phyloP scores from a whole-genome alignment of 495 filamentous ascomycete species.

The Lophiostoma macrostomum region DNA sequence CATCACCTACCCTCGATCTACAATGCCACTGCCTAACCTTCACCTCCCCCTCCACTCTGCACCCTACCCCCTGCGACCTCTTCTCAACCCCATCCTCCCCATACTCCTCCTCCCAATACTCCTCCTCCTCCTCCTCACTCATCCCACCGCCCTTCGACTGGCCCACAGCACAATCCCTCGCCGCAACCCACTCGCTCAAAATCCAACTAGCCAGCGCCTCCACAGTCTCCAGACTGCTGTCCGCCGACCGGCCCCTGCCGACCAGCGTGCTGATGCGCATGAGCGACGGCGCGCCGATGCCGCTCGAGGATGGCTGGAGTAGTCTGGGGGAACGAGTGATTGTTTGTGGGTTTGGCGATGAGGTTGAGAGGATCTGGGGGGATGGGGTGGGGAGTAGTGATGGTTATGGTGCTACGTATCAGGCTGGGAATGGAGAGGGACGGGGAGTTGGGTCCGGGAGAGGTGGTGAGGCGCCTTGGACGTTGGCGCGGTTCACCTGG shows the following conservation, averaged over 20 bases:
- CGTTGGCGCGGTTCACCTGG: no score
- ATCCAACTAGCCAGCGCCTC: constrained; percentile 2
- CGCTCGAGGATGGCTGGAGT: not conserved
- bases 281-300: not conserved
- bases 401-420: constrained; percentile 5
- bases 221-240: constrained; percentile 3
- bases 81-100: no score
- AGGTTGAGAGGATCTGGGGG: not conserved
- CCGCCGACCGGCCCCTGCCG: not conserved
- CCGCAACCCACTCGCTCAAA: not conserved
- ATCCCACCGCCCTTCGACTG: constrained; percentile 10
- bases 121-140: no score
- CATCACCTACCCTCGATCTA: no score
- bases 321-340: not conserved
- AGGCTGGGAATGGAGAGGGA: no score
- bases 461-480: no score
- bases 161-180: constrained; percentile 1
- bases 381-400: not conserved
- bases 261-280: constrained; percentile 3
- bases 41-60: not conserved
- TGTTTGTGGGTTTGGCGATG: constrained; percentile 3
- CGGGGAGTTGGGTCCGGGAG: no score
- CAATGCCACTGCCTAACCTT: constrained; percentile 17
- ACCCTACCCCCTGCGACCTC: not conserved
- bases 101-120: no score